Evolutionary conservation across 2,329 filamentous ascomycete species (phyloP).

Genomic region (Botrytis medusae): DNA sequence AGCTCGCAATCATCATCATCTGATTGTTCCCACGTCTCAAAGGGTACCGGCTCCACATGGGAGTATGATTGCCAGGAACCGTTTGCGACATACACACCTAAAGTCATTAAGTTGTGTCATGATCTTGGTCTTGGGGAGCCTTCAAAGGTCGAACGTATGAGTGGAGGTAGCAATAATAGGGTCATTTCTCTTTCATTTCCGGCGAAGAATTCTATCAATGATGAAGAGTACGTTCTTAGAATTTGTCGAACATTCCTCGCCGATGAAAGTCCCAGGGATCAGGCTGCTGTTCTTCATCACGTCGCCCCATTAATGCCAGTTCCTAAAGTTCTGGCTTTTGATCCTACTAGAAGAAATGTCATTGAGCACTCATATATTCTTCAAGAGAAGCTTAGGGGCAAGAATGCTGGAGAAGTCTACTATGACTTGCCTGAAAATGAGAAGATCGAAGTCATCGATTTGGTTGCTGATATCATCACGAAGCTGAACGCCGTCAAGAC

Average conservation of each 20-base stretch:
- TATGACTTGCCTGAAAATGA: constrained; percentile 23
- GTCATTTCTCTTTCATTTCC: constrained; percentile 25
- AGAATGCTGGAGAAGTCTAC: constrained; percentile 8
- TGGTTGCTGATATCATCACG: constrained; percentile 22
- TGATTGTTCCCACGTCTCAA: not conserved
- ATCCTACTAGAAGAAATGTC: constrained; percentile 27
- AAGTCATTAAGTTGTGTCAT: constrained; percentile 27
- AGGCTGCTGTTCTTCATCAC: constrained; percentile 24
- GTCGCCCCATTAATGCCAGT: constrained; percentile 21
- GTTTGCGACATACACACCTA: constrained; percentile 25
- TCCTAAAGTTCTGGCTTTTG: constrained; percentile 24
- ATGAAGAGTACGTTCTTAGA: constrained; percentile 25
- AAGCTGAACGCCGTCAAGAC: constrained; percentile 23
- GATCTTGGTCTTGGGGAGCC: constrained; percentile 29
- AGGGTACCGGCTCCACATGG: not conserved
- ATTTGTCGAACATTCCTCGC: constrained; percentile 28
- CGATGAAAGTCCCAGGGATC: constrained; percentile 22
- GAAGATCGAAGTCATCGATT: constrained; percentile 25
- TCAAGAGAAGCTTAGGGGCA: constrained; percentile 26
- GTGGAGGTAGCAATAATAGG: constrained; percentile 28
- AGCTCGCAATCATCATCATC: not conserved
- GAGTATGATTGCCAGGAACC: constrained; percentile 20
- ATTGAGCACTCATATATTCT: constrained; percentile 26
- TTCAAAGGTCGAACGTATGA: constrained; percentile 24
- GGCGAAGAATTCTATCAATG: not conserved